Percentiles rank a stretch among this genome's conserved stretches.
These are phyloP conservation scores for Oryza coarctata DNA, from an alignment of 176 grass and related monocot genomes.

Conservation along the genomic window DNA sequence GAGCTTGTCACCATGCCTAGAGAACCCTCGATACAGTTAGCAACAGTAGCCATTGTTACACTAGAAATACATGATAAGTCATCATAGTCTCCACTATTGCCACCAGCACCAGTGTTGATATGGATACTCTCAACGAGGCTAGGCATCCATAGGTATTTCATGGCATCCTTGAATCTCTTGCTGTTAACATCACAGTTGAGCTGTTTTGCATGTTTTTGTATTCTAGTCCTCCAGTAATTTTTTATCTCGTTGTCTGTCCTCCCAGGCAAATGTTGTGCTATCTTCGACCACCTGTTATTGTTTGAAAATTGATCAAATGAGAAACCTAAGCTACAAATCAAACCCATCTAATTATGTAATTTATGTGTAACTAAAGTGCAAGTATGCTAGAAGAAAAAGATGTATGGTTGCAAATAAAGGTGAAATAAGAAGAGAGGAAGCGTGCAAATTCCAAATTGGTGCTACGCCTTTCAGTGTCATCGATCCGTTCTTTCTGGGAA, in stretches of 20 bases:
- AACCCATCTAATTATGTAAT: background rate
- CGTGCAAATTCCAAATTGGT: slow-evolving; percentile 31
- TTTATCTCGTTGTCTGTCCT: slow-evolving; percentile 71
- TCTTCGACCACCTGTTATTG: slow-evolving; percentile 56
- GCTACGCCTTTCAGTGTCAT: background rate
- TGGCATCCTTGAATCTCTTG: slow-evolving; percentile 45
- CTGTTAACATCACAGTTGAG: slow-evolving; percentile 52
- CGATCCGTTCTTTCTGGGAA: background rate
- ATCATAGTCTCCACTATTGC: background rate
- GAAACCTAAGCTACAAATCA: background rate
- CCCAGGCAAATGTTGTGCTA: slow-evolving; percentile 45
- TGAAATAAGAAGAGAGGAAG: background rate
- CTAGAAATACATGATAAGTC: background rate
- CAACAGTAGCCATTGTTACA: background rate
- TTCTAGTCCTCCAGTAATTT: slow-evolving; percentile 61
- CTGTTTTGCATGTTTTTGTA: slow-evolving; percentile 56
- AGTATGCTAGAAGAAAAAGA: background rate
- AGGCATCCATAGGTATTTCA: slow-evolving; percentile 52
- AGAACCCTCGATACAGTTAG: background rate
- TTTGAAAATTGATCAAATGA: background rate
- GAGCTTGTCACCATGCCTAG: slow-evolving; percentile 12
- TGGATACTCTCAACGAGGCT: slow-evolving; percentile 33
- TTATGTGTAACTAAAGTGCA: background rate
- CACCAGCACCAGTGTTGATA: background rate
- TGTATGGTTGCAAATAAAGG: background rate